These are phyloP conservation scores for Rubus idaeus DNA, from an alignment of 306 rosid species.

Conservation along the genomic window DNA sequence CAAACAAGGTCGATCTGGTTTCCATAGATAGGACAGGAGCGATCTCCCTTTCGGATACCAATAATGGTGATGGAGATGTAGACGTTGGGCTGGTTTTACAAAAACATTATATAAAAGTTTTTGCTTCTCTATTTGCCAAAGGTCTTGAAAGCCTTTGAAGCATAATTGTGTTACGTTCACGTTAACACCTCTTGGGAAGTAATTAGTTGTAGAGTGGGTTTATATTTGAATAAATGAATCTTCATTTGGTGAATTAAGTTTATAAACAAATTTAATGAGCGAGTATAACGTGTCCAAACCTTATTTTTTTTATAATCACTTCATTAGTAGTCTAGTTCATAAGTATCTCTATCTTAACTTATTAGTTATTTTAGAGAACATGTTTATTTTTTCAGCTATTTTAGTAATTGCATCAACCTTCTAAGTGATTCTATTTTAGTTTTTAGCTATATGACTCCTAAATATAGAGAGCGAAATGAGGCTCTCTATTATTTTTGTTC, in stretches of 20 bases:
- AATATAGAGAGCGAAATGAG: too few relatives aligned
- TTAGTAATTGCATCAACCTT: too few relatives aligned
- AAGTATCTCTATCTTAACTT: too few relatives aligned
- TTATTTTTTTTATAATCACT: too few relatives aligned
- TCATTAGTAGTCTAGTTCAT: too few relatives aligned
- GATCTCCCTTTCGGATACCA: constrained; percentile 2
- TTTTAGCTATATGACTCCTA: too few relatives aligned
- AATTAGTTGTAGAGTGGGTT: background rate
- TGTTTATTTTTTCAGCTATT: too few relatives aligned
- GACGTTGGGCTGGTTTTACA: constrained; percentile 29
- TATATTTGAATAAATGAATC: background rate
- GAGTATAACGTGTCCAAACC: too few relatives aligned
- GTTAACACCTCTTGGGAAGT: background rate
- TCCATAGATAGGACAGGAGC: constrained; percentile 28
- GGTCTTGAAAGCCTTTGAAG: constrained; percentile 16
- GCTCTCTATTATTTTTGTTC: too few relatives aligned
- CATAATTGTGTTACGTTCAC: background rate
- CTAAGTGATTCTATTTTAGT: too few relatives aligned
- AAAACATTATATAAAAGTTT: constrained; percentile 10
- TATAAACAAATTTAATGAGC: too few relatives aligned
- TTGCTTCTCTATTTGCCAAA: constrained; percentile 16
- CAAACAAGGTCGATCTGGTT: constrained; percentile 31
- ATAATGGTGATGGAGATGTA: constrained; percentile 30
- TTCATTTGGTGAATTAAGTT: background rate
- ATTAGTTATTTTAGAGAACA: too few relatives aligned